Base-by-base conservation (phyloP, 2,329 filamentous ascomycete genomes). In the Penicillium janthinellum region DNA sequence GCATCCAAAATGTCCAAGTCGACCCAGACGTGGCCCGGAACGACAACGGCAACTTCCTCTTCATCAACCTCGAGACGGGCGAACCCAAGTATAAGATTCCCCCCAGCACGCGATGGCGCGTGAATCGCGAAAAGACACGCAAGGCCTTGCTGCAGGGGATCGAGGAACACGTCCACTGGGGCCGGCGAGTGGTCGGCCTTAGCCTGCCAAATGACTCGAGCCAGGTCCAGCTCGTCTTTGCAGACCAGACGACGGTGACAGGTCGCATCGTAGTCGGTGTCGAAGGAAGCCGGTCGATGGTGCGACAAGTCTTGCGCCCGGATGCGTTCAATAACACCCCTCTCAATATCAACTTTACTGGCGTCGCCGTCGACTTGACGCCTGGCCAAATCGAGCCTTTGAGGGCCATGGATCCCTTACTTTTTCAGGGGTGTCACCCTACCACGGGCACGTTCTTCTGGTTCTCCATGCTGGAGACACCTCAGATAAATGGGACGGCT, bases 321-420 rank as follows among this genome's bases (percentile, higher is more conserved):
- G 66, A 67, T 34, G 52, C 64, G 1, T 70, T 64, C 54, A 55
- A 49, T 25, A 71, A 70, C 47, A 15, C 35, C 15, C 61, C 56
- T 5, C 61, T 71, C 1, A 62, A 58, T 0, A 63, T 70, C 38
- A 64, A 67, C 4, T 71, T 71, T 39, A 70, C 65, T 0, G 69
- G 69, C 1, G 68, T 70, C 7, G 66, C 64, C 0, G 63, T 70
- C 0, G 60, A 67, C 34, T 78, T 80, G 17, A 85, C 84, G 48
- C 78, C 78, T 4, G 85, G 78, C 0, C 82, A 86, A 70, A 84
- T 85, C 67, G 75, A 82, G 44, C 84, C 84, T 58, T 79, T 84
- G 67, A 86, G 83, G 0, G 82, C 84, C 0, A 78, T 83, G 41
- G 84, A 77, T 63, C 74, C 86, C 67, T 42, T 71, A 10, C 57